These are phyloP conservation scores for Mycena vulgaris DNA, from an alignment of 768 basidiomycete genomes.

Conservation along the genomic window DNA sequence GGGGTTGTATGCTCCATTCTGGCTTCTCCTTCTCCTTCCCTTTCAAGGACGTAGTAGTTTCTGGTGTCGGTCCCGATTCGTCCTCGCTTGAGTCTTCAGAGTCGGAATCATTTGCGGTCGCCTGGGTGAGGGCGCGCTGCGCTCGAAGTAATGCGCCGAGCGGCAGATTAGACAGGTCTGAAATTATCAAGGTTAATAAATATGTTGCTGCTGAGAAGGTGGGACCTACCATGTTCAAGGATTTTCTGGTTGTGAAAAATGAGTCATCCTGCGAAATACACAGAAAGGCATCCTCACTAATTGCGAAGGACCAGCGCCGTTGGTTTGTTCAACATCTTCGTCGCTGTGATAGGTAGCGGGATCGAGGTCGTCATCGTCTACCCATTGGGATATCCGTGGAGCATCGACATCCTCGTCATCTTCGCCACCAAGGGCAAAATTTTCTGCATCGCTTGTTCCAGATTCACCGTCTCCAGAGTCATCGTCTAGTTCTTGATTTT, in stretches of 20 bases:
- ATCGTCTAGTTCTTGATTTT: conserved; percentile 36
- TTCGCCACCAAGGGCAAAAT: conserved; percentile 40
- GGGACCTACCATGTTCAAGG: conserved; percentile 19
- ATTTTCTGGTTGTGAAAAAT: conserved; percentile 25
- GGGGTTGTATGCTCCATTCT: conserved; percentile 60
- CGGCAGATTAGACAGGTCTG: conserved; percentile 74
- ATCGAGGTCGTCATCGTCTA: conserved; percentile 63
- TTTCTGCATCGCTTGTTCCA: conserved; percentile 40
- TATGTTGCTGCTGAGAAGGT: neutral
- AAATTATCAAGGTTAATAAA: neutral
- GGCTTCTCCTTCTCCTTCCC: conserved; percentile 56
- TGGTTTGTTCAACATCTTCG: conserved; percentile 47
- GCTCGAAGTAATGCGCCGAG: conserved; percentile 77
- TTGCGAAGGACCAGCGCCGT: conserved; percentile 51
- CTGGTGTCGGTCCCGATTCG: conserved; percentile 35
- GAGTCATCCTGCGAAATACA: neutral
- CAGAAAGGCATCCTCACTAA: conserved; percentile 40
- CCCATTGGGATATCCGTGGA: conserved; percentile 75
- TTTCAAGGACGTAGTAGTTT: conserved; percentile 42
- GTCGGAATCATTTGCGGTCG: conserved; percentile 56
- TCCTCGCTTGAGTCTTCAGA: conserved; percentile 49
- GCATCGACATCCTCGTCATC: conserved; percentile 64
- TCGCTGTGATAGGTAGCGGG: conserved; percentile 50
- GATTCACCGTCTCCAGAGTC: conserved; percentile 46
- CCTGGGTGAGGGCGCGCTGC: conserved; percentile 67